phyloP scores from a whole-genome alignment of 2,329 filamentous ascomycete genomes.

The Colletotrichum navitas region DNA sequence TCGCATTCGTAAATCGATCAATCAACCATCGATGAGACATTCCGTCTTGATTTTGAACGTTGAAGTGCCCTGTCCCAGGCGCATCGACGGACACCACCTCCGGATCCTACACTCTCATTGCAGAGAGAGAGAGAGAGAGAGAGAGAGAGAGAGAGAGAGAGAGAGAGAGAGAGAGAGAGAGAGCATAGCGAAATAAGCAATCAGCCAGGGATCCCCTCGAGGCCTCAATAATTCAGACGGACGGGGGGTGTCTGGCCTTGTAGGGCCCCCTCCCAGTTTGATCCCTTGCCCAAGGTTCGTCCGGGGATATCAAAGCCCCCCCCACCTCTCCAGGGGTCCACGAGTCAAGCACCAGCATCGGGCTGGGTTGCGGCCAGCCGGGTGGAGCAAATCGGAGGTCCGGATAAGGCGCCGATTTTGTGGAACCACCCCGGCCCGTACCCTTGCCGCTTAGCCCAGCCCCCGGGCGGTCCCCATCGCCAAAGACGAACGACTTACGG shows the following conservation, averaged over 20 bases:
- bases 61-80: too few species aligned
- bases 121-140: too few species aligned
- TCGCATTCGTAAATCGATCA: slow-evolving; percentile 11
- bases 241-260: too few species aligned
- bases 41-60: background rate
- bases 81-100: background rate
- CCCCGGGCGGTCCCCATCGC: background rate
- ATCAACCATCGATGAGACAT: background rate
- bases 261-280: background rate
- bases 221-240: background rate
- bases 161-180: background rate
- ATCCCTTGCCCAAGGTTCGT: background rate
- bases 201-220: background rate
- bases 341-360: slow-evolving; percentile 21
- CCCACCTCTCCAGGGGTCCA: slow-evolving; percentile 17
- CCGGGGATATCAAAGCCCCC: background rate
- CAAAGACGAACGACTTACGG: background rate
- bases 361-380: slow-evolving; percentile 4
- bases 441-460: background rate
- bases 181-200: background rate
- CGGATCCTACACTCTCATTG: background rate
- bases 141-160: too few species aligned
- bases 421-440: slow-evolving; percentile 14
- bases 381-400: slow-evolving; percentile 10
- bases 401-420: background rate